phyloP scores from a whole-genome alignment of 2,329 filamentous ascomycete species.

The Ophioceras dolichostomum region DNA sequence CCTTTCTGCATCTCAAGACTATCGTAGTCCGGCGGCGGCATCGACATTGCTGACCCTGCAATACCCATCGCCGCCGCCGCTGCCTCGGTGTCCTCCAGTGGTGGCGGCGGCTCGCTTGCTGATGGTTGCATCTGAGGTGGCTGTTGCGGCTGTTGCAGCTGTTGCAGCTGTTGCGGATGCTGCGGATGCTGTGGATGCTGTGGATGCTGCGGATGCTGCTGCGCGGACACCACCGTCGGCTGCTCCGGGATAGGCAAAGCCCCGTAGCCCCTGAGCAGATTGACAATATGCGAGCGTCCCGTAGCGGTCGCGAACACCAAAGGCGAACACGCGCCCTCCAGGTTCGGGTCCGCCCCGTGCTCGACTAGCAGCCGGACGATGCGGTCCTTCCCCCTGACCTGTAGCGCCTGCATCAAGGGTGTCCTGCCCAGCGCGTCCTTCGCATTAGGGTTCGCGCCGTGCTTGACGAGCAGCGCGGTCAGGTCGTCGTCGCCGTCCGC shows the following conservation, averaged over 20 bases:
- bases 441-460: conserved; percentile 3
- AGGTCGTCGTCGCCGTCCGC: conserved; percentile 3
- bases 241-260: neutral
- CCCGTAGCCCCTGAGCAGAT: conserved; percentile 10
- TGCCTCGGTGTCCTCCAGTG: neutral
- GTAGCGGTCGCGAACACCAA: conserved; percentile 5
- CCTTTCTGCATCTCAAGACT: neutral
- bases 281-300: conserved; percentile 15
- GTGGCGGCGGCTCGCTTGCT: no score
- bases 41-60: neutral
- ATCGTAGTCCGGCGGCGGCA: conserved; percentile 1
- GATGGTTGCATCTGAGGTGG: no score
- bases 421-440: conserved; percentile 4
- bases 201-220: no score
- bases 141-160: no score
- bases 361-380: conserved; percentile 3
- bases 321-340: conserved; percentile 2
- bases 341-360: conserved; percentile 2
- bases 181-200: no score
- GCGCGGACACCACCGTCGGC: no score
- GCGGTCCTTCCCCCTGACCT: neutral
- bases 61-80: neutral
- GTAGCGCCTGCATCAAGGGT: conserved; percentile 5
- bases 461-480: conserved; percentile 1
- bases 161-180: no score